Evolutionary conservation across 768 basidiomycete genomes (phyloP), one percentile per base, ranked within the genome.

Genomic region (Sporobolomyces roseus): DNA sequence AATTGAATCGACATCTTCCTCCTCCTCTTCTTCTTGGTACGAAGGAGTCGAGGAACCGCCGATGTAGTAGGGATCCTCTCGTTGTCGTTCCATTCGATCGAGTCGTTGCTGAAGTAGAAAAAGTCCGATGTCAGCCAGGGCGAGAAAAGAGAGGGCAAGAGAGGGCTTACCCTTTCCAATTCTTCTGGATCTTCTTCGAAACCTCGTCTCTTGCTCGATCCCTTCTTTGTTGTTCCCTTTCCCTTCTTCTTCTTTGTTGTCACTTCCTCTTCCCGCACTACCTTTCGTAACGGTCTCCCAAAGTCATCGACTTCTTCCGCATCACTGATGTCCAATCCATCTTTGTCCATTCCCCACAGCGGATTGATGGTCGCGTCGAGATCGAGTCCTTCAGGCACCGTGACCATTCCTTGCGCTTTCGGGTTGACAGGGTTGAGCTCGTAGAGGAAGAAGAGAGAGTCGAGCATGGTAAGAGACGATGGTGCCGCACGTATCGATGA

Each of bases 51-150:
- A 71, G 45, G 86, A 71, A 4, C 7, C 7, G 16, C 58, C 82
- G 71, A 96, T 86, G 78, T 96, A 93, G 79, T 92, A 96, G 6
- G 93, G 93, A 76, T 98, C 92, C 70, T 91, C 89, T 46, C 85
- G 85, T 70, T 87, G 81, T 66, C 87, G 85, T 56, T 87, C 91
- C 54, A 86, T 79, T 35, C 90, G 83, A 73, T 89, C 90, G 32
- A 85, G 86, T 73, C 86, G 87, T 51, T 85, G 83, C 92, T 96
- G 73, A 46, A 46, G 23, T 7, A 23, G 10, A 46, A 7, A 13
- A 23, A 46, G 45, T 13, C 10, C 12, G 45, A 9, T 17, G 38
- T 6, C 7, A 23, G 23, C 6, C 45, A 21, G 7, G 12, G 12
- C 23, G 17, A 41, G 17, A 41, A 17, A 41, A 41, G 45, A 13